Base-by-base conservation (phyloP, 106 monocot genomes). In the Platanthera guangdongensis region DNA sequence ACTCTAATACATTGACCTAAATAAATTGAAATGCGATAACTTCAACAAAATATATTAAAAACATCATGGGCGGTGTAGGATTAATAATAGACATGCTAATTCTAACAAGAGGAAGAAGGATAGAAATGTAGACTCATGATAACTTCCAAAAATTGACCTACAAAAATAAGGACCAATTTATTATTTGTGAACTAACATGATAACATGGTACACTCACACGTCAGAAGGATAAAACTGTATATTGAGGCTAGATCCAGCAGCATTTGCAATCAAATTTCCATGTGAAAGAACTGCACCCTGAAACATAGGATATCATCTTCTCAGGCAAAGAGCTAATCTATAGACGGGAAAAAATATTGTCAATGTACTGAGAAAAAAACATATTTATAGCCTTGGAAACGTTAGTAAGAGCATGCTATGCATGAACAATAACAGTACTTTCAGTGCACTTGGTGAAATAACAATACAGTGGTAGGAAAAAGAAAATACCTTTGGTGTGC, bases 221-320 rank as follows among this genome's bases (percentile, higher is more conserved):
- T 99, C 99, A 79, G 94, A 82, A n/a, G 94, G 82, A 46, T 75
- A 86, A 64, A 94, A 92, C 47, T 79, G 75, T 16, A 87, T 2
- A 47, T 1, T 15, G 8, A 86, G 50, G 21, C 81, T 82, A 64
- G 81, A 74, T 65, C 94, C 99, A 71, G 88, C 90, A 79, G 81
- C 48, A 90, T 88, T 99, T 52, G 99, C 99, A 71, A 99, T 92
- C 82, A 99, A 82, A 82, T 84, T 99, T 74, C 50, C 88, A 87
- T 99, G 99, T 68, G 92, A 77, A 19, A 99, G 81, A 50, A 92
- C 80, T 52, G 60, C 99, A 73, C 99, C 99, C 99, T 99, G 80
- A 78, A 30, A 47, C 74, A 15, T 57, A 78, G 55, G 72, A 68
- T 16, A 47, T 39, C 50, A 50, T 50, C 25, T 60, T 12, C 71